Conservation (phyloP, 1,284 basidiomycete genomes). For the Peniophora sp. region DNA sequence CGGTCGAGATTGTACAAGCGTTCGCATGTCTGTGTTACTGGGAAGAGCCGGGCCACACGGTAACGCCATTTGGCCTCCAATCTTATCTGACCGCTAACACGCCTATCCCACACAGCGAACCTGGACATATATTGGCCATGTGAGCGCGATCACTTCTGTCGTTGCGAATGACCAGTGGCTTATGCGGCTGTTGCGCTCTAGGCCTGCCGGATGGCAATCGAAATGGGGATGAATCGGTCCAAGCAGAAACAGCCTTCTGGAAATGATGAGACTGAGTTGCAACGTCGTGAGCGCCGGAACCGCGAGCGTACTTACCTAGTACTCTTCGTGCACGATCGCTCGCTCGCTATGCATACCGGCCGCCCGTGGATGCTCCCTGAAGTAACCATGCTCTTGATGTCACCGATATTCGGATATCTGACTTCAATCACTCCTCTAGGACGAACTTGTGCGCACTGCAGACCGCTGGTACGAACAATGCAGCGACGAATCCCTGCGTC, state of each 20-base stretch:
- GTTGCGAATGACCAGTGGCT: too few species aligned
- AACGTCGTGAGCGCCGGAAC: constrained; percentile 67
- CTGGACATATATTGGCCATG: constrained; percentile 80
- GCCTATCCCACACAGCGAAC: constrained; percentile 42
- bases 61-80: constrained; percentile 23
- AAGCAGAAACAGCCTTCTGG: constrained; percentile 38
- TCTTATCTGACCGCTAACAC: constrained; percentile 1
- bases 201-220: constrained; percentile 85
- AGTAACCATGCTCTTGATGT: constrained; percentile 16
- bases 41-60: constrained; percentile 77
- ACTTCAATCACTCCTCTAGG: constrained; percentile 21
- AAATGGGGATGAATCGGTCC: constrained; percentile 68
- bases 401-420: not conserved
- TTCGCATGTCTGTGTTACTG: constrained; percentile 82
- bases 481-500: constrained; percentile 39
- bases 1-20: constrained; percentile 79
- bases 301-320: constrained; percentile 78
- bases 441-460: constrained; percentile 62
- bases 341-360: constrained; percentile 75
- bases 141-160: constrained; percentile 25
- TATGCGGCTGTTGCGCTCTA: constrained; percentile 19
- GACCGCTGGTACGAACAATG: constrained; percentile 61
- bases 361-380: constrained; percentile 80
- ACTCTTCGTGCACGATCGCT: constrained; percentile 75
- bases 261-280: constrained; percentile 57